These are phyloP conservation scores for Xylaria longipes DNA, from an alignment of 495 filamentous ascomycete species.

Conservation along the genomic window DNA sequence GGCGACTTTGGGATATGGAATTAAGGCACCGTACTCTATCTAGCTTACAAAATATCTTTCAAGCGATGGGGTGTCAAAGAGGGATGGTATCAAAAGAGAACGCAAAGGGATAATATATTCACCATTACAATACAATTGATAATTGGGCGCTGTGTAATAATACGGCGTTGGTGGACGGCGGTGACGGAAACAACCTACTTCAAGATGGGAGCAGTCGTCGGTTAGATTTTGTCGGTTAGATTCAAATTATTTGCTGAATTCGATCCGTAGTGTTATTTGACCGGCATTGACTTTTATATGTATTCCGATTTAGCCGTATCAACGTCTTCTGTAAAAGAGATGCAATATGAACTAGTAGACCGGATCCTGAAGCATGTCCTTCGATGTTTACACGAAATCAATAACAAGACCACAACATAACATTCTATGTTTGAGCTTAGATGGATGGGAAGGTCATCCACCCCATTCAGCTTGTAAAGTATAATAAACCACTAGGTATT, in stretches of 20 bases:
- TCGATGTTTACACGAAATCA: not conserved
- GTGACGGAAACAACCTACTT: not conserved
- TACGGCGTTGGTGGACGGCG: conserved; percentile 10
- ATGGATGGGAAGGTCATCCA: not conserved
- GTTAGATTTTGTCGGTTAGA: conserved; percentile 9
- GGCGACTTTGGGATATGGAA: not conserved
- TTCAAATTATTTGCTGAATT: not conserved
- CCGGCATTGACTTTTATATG: not conserved
- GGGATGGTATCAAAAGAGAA: not conserved
- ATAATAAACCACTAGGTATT: not conserved
- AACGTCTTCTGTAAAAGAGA: not conserved
- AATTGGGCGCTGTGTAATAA: not conserved
- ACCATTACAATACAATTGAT: not conserved
- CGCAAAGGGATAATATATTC: not conserved
- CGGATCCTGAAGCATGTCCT: not conserved
- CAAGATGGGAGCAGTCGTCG: not conserved
- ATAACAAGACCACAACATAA: not conserved
- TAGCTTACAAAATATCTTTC: not conserved
- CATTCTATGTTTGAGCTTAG: not conserved
- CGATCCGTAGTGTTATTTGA: not conserved
- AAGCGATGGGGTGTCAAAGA: not conserved
- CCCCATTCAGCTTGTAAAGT: not conserved
- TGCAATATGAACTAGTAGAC: not conserved
- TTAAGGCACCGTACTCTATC: not conserved
- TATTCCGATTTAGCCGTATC: not conserved